Evolutionary conservation across 495 filamentous ascomycete species (phyloP), one percentile per base, ranked within the genome.

Genomic region (Gamarada debralockiae): DNA sequence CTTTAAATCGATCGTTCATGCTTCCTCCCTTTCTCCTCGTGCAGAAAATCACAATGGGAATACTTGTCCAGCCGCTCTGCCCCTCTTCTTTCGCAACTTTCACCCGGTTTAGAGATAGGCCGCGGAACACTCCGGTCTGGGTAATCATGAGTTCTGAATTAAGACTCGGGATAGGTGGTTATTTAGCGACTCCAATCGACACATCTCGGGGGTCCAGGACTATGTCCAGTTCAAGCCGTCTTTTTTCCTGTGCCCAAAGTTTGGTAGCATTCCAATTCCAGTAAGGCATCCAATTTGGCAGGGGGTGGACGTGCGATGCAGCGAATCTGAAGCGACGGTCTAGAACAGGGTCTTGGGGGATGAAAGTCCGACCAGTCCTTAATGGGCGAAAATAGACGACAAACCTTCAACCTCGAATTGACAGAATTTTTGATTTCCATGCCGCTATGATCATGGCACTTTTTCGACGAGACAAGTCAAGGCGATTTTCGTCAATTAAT

Each of bases 361-460:
- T 29, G 10, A 4, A 29, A 29, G 10, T 4, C 10, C 27, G 27
- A 10, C 48, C 37, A 50, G 48, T 9, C 48, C 48, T 41, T 25
- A 25, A 21, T 50, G 48, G 48, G 48, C 48, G 48, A 50, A 50
- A 50, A 50, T 50, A 50, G 27, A 38, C 48, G 48, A 50, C 25
- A 20, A 24, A 22, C 20, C 12, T 4, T 10, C 42, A 23, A 45
- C n/a, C n/a, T 36, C 15, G 34, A 37, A 23, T 12, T 9, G 18
- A 13, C 31, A 37, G 15, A n/a, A n/a, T n/a, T n/a, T n/a, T n/a
- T n/a, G n/a, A n/a, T 38, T 23, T 23, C 47, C 47, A 37, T 15
- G 27, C 27, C 27, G 27, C 27, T 29, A 29, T 10, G 4, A 10
- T 29, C 17, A 39, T 39, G 5, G 36, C 6, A n/a, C 13, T 39